phyloP scores from a whole-genome alignment of 805 yeast species.

The Saccharomyces eubayanus region DNA sequence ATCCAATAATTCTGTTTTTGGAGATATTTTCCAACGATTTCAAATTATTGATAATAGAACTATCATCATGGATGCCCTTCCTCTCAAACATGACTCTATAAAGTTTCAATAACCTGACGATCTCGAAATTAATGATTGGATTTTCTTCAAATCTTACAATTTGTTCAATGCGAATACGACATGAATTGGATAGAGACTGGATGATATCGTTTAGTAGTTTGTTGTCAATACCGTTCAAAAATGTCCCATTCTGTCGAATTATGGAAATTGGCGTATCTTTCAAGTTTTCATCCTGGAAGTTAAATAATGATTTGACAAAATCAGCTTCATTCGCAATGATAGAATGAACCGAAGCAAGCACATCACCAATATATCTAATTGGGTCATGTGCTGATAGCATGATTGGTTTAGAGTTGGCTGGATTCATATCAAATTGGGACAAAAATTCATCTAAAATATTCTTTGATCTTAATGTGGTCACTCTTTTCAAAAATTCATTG shows the following conservation, averaged over 20 bases:
- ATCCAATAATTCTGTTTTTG: slow-evolving; percentile 15
- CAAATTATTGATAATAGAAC: slow-evolving; percentile 16
- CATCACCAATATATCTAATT: slow-evolving; percentile 72
- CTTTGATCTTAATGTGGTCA: slow-evolving; percentile 65
- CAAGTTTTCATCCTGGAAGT: slow-evolving; percentile 26
- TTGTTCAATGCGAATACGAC: slow-evolving; percentile 60
- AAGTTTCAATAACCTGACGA: slow-evolving; percentile 55
- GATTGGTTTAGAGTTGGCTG: slow-evolving; percentile 38
- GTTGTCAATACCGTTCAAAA: slow-evolving; percentile 21
- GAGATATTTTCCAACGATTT: slow-evolving; percentile 13
- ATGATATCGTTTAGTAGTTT: slow-evolving; percentile 27
- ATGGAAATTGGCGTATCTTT: slow-evolving; percentile 12
- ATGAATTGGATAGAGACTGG: slow-evolving; percentile 37
- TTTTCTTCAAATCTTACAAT: slow-evolving; percentile 57
- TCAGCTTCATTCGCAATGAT: slow-evolving; percentile 84
- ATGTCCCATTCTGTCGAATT: slow-evolving; percentile 19
- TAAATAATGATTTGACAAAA: slow-evolving; percentile 54
- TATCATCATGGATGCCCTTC: slow-evolving; percentile 31
- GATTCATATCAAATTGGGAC: slow-evolving; percentile 38
- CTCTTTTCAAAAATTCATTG: slow-evolving; percentile 49
- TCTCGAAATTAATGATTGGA: slow-evolving; percentile 45
- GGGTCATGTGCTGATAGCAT: slow-evolving; percentile 71
- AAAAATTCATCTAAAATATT: slow-evolving; percentile 58
- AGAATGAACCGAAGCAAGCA: slow-evolving; percentile 81
- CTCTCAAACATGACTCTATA: slow-evolving; percentile 58